phyloP scores from a whole-genome alignment of 1,139 yeast genomes.

The Arxiozyma heterogenica region DNA sequence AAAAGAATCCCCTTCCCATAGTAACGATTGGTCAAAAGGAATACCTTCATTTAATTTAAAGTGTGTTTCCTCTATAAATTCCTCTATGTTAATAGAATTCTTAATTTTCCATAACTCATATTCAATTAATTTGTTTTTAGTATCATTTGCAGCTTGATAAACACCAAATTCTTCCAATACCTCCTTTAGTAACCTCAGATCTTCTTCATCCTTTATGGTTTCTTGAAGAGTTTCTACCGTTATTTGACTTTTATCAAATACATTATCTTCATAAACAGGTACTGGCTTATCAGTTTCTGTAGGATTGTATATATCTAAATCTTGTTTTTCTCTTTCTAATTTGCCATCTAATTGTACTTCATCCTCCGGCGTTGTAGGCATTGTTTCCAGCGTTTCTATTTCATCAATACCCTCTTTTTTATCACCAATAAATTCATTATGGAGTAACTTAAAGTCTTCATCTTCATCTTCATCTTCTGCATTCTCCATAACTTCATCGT shows the following conservation, averaged over 20 bases:
- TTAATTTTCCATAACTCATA: conserved; percentile 22
- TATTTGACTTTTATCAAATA: conserved; percentile 16
- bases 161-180: conserved; percentile 28
- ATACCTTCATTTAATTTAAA: conserved; percentile 16
- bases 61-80: conserved; percentile 16
- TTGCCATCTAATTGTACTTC: neutral
- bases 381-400: conserved; percentile 2
- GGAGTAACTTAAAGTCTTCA: neutral
- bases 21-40: conserved; percentile 33
- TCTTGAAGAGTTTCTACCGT: conserved; percentile 47
- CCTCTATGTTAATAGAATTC: conserved; percentile 14
- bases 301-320: conserved; percentile 18
- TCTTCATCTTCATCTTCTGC: neutral
- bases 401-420: neutral
- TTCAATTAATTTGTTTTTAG: conserved; percentile 4
- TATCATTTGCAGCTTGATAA: neutral
- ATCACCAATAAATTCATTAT: conserved; percentile 3
- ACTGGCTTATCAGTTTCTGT: conserved; percentile 18
- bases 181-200: conserved; percentile 44
- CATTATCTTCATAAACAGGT: conserved; percentile 23
- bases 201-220: conserved; percentile 66
- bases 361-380: conserved; percentile 7
- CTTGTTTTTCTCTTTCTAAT: neutral
- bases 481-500: conserved; percentile 2
- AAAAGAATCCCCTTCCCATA: conserved; percentile 47